Conservation (phyloP, 2,329 filamentous ascomycete species). For the Cephalotrichum gorgonifer region DNA sequence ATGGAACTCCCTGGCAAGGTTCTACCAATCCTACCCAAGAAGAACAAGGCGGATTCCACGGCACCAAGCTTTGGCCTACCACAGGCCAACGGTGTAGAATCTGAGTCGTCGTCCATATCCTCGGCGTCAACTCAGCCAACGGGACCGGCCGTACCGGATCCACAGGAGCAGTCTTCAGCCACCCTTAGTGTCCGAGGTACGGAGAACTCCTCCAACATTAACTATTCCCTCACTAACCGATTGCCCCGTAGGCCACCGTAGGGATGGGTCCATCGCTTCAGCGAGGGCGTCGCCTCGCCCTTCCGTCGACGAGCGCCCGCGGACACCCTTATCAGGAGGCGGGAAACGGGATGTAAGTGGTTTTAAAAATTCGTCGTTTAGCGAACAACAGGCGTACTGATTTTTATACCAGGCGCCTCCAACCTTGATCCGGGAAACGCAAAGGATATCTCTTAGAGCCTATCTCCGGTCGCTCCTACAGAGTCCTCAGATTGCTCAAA, state of each 20-base stretch:
- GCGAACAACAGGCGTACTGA: not conserved
- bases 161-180: not conserved
- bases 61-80: conserved; percentile 44
- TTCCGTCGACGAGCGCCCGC: conserved; percentile 7
- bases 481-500: conserved; percentile 73
- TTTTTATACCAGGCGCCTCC: conserved; percentile 4
- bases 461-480: conserved; percentile 81
- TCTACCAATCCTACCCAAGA: conserved; percentile 74
- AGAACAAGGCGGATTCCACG: conserved; percentile 75
- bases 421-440: conserved; percentile 69
- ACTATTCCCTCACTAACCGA: not conserved
- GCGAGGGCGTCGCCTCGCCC: conserved; percentile 8
- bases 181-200: conserved; percentile 30
- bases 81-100: conserved; percentile 51
- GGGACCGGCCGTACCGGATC: conserved; percentile 15
- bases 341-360: not conserved
- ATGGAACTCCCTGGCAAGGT: conserved; percentile 86
- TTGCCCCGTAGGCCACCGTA: conserved; percentile 12
- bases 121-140: conserved; percentile 62
- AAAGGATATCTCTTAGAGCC: conserved; percentile 82
- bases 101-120: conserved; percentile 71
- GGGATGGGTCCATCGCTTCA: conserved; percentile 12
- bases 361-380: not conserved
- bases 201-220: not conserved
- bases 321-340: conserved; percentile 1